phyloP scores from a whole-genome alignment of 2,329 filamentous ascomycete species.

The Aspergillus fumigatiaffinis region DNA sequence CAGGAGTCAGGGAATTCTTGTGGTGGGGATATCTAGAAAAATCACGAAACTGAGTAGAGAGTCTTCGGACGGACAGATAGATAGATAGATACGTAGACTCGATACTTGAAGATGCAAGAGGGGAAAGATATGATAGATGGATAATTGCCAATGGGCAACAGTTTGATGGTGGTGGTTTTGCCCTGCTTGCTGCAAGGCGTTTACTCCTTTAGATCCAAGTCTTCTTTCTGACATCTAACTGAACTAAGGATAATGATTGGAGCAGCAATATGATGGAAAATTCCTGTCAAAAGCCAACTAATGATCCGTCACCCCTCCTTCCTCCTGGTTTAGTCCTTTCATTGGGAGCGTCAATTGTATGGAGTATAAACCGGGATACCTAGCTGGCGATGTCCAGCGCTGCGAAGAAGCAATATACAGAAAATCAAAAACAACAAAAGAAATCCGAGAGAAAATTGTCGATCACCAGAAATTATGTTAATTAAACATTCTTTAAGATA shows the following conservation, averaged over 20 bases:
- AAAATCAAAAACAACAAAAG: background rate
- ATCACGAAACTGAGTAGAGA: background rate
- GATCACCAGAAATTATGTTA: background rate
- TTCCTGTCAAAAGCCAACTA: too few species aligned
- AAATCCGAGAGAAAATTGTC: background rate
- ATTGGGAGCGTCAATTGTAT: background rate
- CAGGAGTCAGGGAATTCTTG: background rate
- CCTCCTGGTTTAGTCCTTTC: background rate
- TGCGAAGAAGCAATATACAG: too few species aligned
- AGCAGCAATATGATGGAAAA: background rate
- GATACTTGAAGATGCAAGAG: background rate
- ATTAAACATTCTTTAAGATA: background rate
- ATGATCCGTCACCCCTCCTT: background rate
- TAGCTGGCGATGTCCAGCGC: background rate
- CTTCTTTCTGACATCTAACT: background rate
- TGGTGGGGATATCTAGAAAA: background rate
- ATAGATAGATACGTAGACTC: background rate
- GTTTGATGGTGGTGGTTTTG: background rate
- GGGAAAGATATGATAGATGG: background rate
- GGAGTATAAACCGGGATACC: background rate
- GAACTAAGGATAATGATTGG: background rate
- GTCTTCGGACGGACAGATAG: background rate
- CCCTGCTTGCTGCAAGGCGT: background rate
- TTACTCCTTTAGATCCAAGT: background rate
- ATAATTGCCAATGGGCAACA: background rate